Conservation (phyloP, 306 rosid genomes). For the Quercus agrifolia region DNA sequence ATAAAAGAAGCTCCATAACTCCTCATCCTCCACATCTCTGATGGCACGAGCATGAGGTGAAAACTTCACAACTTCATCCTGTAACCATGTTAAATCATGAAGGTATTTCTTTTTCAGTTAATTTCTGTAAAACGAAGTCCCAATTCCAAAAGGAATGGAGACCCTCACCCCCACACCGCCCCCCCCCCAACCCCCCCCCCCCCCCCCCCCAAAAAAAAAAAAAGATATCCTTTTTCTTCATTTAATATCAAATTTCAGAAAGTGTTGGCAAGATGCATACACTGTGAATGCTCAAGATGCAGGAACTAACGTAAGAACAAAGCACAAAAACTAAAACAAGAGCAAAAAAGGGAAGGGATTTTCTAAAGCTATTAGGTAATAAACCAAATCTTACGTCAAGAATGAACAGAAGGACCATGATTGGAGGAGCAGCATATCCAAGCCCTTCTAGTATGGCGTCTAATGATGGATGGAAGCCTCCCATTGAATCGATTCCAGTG, state of each 20-base stretch:
- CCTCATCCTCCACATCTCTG: slow-evolving; percentile 97
- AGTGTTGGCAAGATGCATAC: too few relatives aligned
- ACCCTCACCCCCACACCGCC: not conserved
- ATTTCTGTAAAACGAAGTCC: not conserved
- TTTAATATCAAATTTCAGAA: too few relatives aligned
- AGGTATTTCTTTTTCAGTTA: not conserved
- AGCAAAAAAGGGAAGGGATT: not conserved
- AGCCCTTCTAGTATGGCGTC: slow-evolving; percentile 86
- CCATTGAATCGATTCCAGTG: slow-evolving; percentile 77
- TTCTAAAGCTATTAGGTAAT: not conserved
- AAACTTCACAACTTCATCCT: slow-evolving; percentile 96
- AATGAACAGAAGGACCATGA: slow-evolving; percentile 91
- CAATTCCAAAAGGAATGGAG: not conserved
- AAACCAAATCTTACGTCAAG: slow-evolving; percentile 65
- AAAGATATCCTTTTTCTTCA: too few relatives aligned
- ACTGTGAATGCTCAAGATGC: too few relatives aligned
- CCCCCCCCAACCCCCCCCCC: not conserved
- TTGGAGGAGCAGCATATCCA: slow-evolving; percentile 92
- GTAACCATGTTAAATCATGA: slow-evolving; percentile 17
- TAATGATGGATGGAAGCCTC: slow-evolving; percentile 76
- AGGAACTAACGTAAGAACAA: not conserved
- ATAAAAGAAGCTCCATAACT: slow-evolving; percentile 89
- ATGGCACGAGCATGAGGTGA: slow-evolving; percentile 98
- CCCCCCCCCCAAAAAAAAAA: not conserved
- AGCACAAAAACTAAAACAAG: not conserved